Base-by-base conservation (phyloP, 2,329 filamentous ascomycete genomes). In the Colletotrichum sublineola region DNA sequence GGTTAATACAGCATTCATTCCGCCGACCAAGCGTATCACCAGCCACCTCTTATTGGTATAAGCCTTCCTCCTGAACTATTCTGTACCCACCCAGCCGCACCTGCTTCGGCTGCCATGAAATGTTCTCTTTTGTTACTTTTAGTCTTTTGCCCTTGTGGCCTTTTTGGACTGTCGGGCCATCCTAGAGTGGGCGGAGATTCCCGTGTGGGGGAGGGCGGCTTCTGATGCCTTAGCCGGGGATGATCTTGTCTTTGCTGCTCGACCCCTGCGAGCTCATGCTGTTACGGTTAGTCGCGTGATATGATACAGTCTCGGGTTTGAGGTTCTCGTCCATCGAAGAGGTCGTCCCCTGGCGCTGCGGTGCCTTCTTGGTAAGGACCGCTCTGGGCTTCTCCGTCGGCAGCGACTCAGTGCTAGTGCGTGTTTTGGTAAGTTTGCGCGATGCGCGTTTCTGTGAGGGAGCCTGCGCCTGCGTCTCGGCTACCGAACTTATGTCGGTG, bases 371-470 rank as follows among this genome's bases (percentile, higher is more conserved):
- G 55, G 79, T 81, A 24, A 84, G 78, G 12, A 84, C 76, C 2
- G 77, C 76, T 67, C 80, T 81, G 1, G 79, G 74, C 67, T 78
- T 82, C 63, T 84, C 82, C 29, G 68, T 58, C 44, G 74, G 65
- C 31, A 73, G n/a, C 70, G 50, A 42, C 20, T 84, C 83, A 75
- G 79, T 83, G 71, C 76, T 82, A 36, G 78, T 80, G 36, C 83
- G 81, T 63, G 74, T 79, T 77, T 86, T 86, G 29, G 79, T 82
- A 44, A 86, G 77, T 75, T 85, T 85, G 63, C 80, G 81, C 46
- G 80, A 82, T 58, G 79, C 79, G n/a, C 81, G 78, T 72, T 81
- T 84, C 24, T 79, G 78, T 38, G 75, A 74, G 9, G 68, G 46
- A 9, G 71, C 67, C 14, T 68, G 65, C n/a, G 67, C 65, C 46